Evolutionary conservation across 225 moss, liverwort and hornwort species (phyloP), one percentile per base, ranked within the genome.

Genomic region (Sphagnum tenellum): DNA sequence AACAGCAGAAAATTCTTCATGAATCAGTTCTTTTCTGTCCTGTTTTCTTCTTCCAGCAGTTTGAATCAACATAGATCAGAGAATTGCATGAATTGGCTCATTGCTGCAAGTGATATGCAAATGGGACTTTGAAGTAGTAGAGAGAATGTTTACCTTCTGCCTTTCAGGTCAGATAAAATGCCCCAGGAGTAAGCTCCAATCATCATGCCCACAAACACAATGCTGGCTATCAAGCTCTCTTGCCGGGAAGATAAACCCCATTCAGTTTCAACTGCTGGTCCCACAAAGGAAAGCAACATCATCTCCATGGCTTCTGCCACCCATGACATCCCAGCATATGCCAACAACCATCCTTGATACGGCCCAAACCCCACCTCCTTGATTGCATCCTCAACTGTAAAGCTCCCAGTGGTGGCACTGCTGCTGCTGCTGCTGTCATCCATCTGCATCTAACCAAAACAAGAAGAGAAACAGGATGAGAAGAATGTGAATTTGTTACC

Each of bases 231-330:
- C 7, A 78, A 12, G 75, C 93, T 89, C 66, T 93, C 89, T 75
- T 93, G 79, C 9, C 67, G 79, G 45, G 76, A 76, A 44, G 93
- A 72, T 66, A 93, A 86, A 61, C 63, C 61, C 93, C 88, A 93
- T 67, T 83, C 80, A 64, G 29, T 70, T 76, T 89, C 73, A 53
- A 93, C 83, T 55, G 93, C 85, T 44, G 89, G 93, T 13, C 93
- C 93, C 48, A 89, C 77, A 75, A 93, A 93, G 9, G 93, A 93
- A 56, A 93, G 88, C 67, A 89, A 65, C 93, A 93, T 93, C 88
- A 93, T 93, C 71, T 93, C 93, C 93, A 93, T 93, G 9, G 93
- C 93, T 61, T 93, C 93, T 50, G 93, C 93, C 60, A 86, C 77
- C 93, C 93, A 93, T 8, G 93, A 86, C 93, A 93, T 93, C 60